Conservation (phyloP, 306 rosid species). For the Lathyrus sativus region DNA sequence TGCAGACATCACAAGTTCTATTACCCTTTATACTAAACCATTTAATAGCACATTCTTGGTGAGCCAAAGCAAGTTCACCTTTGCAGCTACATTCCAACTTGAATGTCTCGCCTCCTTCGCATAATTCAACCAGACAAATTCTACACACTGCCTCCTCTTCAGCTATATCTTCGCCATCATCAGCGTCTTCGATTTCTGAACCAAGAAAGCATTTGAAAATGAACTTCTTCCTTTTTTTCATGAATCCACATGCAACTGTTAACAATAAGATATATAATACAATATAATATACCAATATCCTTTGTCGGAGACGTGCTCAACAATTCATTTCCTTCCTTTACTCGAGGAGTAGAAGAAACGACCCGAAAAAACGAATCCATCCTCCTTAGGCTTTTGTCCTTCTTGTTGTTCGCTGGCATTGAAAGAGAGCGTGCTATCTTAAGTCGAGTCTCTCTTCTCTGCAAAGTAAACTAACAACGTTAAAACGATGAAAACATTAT, state of each 20-base stretch:
- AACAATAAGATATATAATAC: constrained; percentile 14
- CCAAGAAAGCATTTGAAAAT: constrained; percentile 39
- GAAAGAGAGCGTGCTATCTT: constrained; percentile 91
- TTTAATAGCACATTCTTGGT: constrained; percentile 91
- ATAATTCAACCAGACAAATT: constrained; percentile 82
- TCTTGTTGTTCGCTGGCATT: constrained; percentile 69
- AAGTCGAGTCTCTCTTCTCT: constrained; percentile 59
- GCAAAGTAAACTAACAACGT: constrained; percentile 38
- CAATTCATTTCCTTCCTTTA: constrained; percentile 57
- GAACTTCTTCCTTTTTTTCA: constrained; percentile 27
- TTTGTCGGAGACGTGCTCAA: constrained; percentile 48
- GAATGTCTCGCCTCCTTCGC: constrained; percentile 98
- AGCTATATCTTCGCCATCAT: constrained; percentile 83
- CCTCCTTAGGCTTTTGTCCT: constrained; percentile 71
- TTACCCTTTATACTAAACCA: constrained; percentile 98
- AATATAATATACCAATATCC: constrained; percentile 67
- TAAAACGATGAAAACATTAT: constrained; percentile 1
- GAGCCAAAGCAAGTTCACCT: constrained; percentile 99
- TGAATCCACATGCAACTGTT: constrained; percentile 17
- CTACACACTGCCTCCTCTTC: constrained; percentile 98
- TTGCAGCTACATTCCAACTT: constrained; percentile 99
- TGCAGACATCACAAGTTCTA: constrained; percentile 92
- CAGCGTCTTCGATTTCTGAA: constrained; percentile 57
- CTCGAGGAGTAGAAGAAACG: constrained; percentile 86
- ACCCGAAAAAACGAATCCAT: constrained; percentile 86